A percentile compares a stretch with the other conserved stretches of the same genome.
Evolutionary conservation across 441 rosid genomes (phyloP).

Genomic region (Macaranga tanarius): DNA sequence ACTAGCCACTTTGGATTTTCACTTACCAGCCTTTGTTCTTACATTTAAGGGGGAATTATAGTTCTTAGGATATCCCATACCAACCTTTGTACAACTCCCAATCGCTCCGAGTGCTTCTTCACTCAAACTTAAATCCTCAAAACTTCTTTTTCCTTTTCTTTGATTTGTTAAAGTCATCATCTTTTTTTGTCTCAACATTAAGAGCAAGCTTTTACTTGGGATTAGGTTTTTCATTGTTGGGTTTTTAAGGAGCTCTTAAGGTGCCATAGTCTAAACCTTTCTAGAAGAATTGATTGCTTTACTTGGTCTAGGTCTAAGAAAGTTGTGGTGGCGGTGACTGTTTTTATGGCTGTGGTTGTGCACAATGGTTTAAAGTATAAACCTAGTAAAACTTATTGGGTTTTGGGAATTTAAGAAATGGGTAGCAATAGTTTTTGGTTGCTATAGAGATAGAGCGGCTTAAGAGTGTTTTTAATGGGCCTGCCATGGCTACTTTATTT

Average conservation of each 20-base stretch:
- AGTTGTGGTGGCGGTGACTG: not conserved
- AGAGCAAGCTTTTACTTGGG: slow-evolving; percentile 21
- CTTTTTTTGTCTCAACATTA: slow-evolving; percentile 24
- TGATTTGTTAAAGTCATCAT: slow-evolving; percentile 23
- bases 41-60: too few species aligned
- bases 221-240: slow-evolving; percentile 28
- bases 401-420: slow-evolving; percentile 51
- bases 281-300: slow-evolving; percentile 73
- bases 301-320: slow-evolving; percentile 45
- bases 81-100: too few species aligned
- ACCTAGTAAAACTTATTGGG: slow-evolving; percentile 45
- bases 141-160: slow-evolving; percentile 49
- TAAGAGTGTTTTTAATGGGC: slow-evolving; percentile 56
- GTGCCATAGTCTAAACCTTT: slow-evolving; percentile 71
- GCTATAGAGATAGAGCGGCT: slow-evolving; percentile 41
- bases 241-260: slow-evolving; percentile 53
- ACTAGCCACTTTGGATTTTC: too few species aligned
- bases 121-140: slow-evolving; percentile 72
- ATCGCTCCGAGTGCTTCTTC: slow-evolving; percentile 83
- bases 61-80: too few species aligned
- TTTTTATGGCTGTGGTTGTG: slow-evolving; percentile 12
- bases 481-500: slow-evolving; percentile 43
- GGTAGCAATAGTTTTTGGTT: slow-evolving; percentile 31
- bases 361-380: slow-evolving; percentile 37
- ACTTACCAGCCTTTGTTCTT: too few species aligned